phyloP scores from a whole-genome alignment of 805 yeast species.

The Metschnikowia lachancei region DNA sequence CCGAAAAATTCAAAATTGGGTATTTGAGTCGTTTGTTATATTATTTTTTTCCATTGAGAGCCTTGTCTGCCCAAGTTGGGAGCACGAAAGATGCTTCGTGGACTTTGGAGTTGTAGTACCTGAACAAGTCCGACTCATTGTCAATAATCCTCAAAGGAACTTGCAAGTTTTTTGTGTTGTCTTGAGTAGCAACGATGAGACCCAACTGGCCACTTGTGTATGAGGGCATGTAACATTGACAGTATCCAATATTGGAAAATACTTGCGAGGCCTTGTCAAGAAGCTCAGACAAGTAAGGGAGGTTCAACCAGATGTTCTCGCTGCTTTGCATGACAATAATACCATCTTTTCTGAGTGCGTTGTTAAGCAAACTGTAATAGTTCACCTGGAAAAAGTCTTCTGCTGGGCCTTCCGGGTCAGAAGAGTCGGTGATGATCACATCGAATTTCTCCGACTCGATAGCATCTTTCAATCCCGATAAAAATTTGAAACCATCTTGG shows the following conservation, averaged over 20 bases:
- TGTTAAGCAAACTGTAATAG: constrained; percentile 65
- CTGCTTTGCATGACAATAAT: constrained; percentile 77
- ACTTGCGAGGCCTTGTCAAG: constrained; percentile 50
- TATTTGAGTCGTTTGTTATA: neutral
- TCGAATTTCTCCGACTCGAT: constrained; percentile 56
- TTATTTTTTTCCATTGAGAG: constrained; percentile 17
- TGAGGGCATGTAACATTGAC: constrained; percentile 81
- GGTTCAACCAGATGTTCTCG: constrained; percentile 74
- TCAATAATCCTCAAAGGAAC: constrained; percentile 51
- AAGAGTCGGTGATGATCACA: constrained; percentile 85
- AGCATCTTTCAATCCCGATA: constrained; percentile 36
- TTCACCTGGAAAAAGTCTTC: constrained; percentile 78
- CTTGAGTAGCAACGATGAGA: constrained; percentile 66
- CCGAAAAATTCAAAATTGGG: too few relatives aligned
- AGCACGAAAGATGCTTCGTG: constrained; percentile 73
- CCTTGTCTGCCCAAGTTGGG: constrained; percentile 71
- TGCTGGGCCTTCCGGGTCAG: constrained; percentile 96
- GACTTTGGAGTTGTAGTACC: constrained; percentile 63
- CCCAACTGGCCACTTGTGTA: constrained; percentile 90
- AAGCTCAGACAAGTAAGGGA: constrained; percentile 49
- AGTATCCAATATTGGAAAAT: constrained; percentile 60
- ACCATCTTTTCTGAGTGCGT: constrained; percentile 60
- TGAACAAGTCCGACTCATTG: constrained; percentile 49
- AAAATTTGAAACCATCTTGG: constrained; percentile 80
- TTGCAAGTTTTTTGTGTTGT: constrained; percentile 43